phyloP scores from a whole-genome alignment of 495 filamentous ascomycete genomes.

The Podospora comata region DNA sequence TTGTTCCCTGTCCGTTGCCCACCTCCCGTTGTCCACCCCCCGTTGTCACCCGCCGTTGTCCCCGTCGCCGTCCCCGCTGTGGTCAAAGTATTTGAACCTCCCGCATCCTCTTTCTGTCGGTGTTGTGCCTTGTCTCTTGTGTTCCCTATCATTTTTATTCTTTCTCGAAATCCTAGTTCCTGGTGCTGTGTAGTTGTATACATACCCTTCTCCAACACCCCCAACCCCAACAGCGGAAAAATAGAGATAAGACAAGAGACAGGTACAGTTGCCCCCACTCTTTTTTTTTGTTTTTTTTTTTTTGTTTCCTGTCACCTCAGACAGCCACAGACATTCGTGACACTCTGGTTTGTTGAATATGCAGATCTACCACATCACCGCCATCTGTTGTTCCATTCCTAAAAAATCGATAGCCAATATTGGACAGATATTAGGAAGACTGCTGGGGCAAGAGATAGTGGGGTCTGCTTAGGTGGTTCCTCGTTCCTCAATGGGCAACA shows the following conservation, averaged over 20 bases:
- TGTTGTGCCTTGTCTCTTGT: slow-evolving; percentile 4
- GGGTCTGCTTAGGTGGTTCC: slow-evolving; percentile 7
- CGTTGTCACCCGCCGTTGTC: slow-evolving; percentile 4
- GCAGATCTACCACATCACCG: background rate
- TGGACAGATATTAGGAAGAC: slow-evolving; percentile 9
- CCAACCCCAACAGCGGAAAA: background rate
- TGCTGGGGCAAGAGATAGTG: slow-evolving; percentile 23
- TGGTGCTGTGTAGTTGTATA: background rate
- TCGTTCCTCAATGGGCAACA: background rate
- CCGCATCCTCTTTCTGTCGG: background rate
- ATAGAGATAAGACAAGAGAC: background rate
- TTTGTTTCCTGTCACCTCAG: background rate
- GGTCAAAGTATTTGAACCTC: slow-evolving; percentile 22
- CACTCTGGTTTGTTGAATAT: background rate
- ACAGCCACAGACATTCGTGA: background rate
- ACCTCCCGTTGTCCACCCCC: background rate
- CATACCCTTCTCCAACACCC: background rate
- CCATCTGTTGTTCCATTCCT: background rate
- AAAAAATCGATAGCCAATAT: background rate
- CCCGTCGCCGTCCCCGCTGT: slow-evolving; percentile 1
- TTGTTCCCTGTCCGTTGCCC: slow-evolving; percentile 19
- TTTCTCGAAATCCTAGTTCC: background rate
- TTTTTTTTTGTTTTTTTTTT: background rate
- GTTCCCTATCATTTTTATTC: slow-evolving; percentile 1
- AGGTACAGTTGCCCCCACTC: background rate